Evolutionary conservation across 768 basidiomycete species (phyloP).

Genomic region (Pleurotus pulmonarius): DNA sequence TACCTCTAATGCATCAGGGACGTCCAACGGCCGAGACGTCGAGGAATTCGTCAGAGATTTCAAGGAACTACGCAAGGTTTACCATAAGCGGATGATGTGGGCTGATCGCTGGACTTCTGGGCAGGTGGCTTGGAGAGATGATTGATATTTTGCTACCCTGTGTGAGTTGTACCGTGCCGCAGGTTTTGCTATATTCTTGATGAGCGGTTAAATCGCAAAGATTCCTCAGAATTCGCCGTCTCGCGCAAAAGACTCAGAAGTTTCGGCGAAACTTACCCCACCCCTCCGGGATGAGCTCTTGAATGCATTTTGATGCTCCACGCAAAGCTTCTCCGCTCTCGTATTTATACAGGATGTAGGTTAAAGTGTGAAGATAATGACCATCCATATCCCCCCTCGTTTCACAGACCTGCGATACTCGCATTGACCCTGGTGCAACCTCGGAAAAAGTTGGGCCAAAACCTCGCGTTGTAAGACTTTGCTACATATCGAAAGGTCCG

Average conservation of each 20-base stretch:
- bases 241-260: background rate
- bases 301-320: slow-evolving; percentile 1
- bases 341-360: background rate
- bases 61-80: slow-evolving; percentile 82
- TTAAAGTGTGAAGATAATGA: background rate
- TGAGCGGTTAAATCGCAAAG: background rate
- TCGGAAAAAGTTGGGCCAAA: slow-evolving; percentile 5
- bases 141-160: slow-evolving; percentile 26
- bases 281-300: background rate
- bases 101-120: slow-evolving; percentile 81
- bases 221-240: background rate
- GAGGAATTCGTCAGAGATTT: slow-evolving; percentile 89
- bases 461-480: background rate
- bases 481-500: background rate
- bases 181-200: background rate
- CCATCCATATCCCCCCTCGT: background rate
- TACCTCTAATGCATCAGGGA: slow-evolving; percentile 22
- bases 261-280: background rate
- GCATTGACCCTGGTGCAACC: background rate
- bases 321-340: background rate
- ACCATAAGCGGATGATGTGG: slow-evolving; percentile 92
- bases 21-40: slow-evolving; percentile 52
- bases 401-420: background rate
- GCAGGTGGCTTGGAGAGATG: slow-evolving; percentile 82
- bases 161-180: background rate